A percentile compares a stretch with the other conserved stretches of the same genome.
phyloP scores from a whole-genome alignment of 495 filamentous ascomycete species.

The Usnea hakonensis region DNA sequence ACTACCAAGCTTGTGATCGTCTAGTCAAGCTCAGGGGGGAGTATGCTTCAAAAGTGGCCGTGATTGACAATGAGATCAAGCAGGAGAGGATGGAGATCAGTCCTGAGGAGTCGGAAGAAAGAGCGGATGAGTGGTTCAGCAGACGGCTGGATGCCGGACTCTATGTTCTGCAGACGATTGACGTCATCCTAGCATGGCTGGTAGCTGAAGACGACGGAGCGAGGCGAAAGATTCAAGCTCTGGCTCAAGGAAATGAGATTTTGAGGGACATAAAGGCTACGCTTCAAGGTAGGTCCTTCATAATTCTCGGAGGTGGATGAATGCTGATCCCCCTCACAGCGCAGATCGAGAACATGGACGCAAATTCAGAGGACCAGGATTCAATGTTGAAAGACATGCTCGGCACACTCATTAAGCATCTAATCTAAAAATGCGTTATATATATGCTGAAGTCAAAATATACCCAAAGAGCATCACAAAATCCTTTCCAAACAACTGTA shows the following conservation, averaged over 20 bases:
- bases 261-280: constrained; percentile 56
- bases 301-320: neutral
- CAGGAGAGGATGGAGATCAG: constrained; percentile 42
- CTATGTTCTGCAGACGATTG: constrained; percentile 78
- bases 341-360: constrained; percentile 18
- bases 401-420: constrained; percentile 17
- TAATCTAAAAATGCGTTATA: constrained; percentile 6
- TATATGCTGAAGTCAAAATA: neutral
- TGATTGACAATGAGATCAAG: constrained; percentile 61
- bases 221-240: constrained; percentile 54
- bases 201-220: constrained; percentile 84
- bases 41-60: constrained; percentile 55
- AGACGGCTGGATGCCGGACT: constrained; percentile 78
- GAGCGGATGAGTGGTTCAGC: constrained; percentile 75
- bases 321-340: constrained; percentile 8
- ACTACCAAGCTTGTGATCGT: constrained; percentile 75
- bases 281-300: constrained; percentile 49
- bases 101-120: constrained; percentile 52
- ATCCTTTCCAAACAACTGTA: neutral
- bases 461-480: constrained; percentile 5
- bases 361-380: constrained; percentile 20
- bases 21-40: constrained; percentile 64
- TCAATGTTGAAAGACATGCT: constrained; percentile 21
- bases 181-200: constrained; percentile 87
- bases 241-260: constrained; percentile 61